Evolutionary conservation across 441 rosid species (phyloP).

Genomic region (Omphalea diandra): DNA sequence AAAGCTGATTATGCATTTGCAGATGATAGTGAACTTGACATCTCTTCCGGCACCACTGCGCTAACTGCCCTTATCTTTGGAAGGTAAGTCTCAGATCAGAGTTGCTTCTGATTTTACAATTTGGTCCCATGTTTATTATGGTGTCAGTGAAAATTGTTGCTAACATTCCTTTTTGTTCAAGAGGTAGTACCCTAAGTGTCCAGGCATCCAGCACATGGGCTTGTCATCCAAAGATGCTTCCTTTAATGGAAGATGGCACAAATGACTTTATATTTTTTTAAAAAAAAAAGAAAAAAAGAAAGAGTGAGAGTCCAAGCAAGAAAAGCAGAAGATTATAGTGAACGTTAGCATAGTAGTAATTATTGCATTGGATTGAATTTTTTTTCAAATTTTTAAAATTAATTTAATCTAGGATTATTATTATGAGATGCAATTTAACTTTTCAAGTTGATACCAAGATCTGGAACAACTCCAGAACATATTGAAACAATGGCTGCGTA

Average conservation of each 20-base stretch:
- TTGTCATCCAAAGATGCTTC: not conserved
- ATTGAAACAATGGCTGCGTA: not conserved
- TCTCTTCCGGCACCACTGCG: slow-evolving; percentile 90
- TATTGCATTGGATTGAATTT: not conserved
- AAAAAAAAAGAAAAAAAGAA: too few relatives aligned
- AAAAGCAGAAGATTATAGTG: not conserved
- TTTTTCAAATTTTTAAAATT: not conserved
- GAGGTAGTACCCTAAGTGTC: too few relatives aligned
- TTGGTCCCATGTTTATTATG: not conserved
- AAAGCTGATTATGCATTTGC: slow-evolving; percentile 93
- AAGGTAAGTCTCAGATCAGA: slow-evolving; percentile 41
- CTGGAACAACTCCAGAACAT: not conserved
- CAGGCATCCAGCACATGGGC: not conserved
- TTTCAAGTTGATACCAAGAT: not conserved
- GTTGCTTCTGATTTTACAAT: slow-evolving; percentile 10
- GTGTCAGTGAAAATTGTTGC: not conserved
- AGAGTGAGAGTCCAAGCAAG: too few relatives aligned
- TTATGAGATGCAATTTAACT: not conserved
- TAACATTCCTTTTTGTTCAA: not conserved
- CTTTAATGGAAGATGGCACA: too few relatives aligned
- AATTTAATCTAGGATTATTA: not conserved
- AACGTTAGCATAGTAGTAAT: not conserved
- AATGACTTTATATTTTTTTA: too few relatives aligned
- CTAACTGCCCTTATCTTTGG: slow-evolving; percentile 66
- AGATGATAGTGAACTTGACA: slow-evolving; percentile 75